These are phyloP conservation scores for Pythium oligandrum DNA, from an alignment of 352 stramenopile species.

Conservation along the genomic window DNA sequence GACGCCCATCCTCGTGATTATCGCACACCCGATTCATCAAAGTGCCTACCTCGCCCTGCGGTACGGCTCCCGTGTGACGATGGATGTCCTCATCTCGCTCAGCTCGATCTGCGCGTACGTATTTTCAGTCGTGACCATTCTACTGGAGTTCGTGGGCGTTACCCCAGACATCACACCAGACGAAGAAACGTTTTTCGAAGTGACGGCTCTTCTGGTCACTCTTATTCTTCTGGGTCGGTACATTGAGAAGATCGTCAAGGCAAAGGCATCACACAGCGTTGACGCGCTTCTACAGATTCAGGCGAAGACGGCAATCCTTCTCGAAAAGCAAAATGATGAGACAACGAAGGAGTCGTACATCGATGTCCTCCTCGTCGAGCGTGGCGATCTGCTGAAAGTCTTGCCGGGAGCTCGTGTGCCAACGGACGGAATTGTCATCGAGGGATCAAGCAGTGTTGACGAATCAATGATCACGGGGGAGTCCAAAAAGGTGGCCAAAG, in stretches of 20 bases:
- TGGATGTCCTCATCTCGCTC: slow-evolving; percentile 77
- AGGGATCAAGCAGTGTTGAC: slow-evolving; percentile 60
- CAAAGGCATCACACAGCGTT: slow-evolving; percentile 61
- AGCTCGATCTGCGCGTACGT: slow-evolving; percentile 62
- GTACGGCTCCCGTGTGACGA: slow-evolving; percentile 58
- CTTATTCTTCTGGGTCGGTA: slow-evolving; percentile 73
- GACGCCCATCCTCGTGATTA: slow-evolving; percentile 57
- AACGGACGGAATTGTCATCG: slow-evolving; percentile 67
- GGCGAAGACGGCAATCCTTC: slow-evolving; percentile 85
- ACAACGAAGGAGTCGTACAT: slow-evolving; percentile 56
- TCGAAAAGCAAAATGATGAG: slow-evolving; percentile 37
- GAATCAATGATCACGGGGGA: slow-evolving; percentile 81
- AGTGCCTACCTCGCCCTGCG: slow-evolving; percentile 57
- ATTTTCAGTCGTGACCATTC: slow-evolving; percentile 46
- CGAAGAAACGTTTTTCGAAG: slow-evolving; percentile 70
- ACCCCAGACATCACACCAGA: slow-evolving; percentile 1
- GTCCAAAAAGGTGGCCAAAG: slow-evolving; percentile 60
- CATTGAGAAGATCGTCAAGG: slow-evolving; percentile 71
- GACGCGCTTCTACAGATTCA: slow-evolving; percentile 65
- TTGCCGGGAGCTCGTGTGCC: slow-evolving; percentile 62
- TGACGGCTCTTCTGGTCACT: slow-evolving; percentile 59
- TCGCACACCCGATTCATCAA: slow-evolving; percentile 67
- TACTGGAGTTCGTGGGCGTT: slow-evolving; percentile 6
- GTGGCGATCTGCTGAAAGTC: slow-evolving; percentile 63
- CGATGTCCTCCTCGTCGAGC: slow-evolving; percentile 70